Base-by-base conservation (phyloP, 352 stramenopile species). In the Albugo candida region DNA sequence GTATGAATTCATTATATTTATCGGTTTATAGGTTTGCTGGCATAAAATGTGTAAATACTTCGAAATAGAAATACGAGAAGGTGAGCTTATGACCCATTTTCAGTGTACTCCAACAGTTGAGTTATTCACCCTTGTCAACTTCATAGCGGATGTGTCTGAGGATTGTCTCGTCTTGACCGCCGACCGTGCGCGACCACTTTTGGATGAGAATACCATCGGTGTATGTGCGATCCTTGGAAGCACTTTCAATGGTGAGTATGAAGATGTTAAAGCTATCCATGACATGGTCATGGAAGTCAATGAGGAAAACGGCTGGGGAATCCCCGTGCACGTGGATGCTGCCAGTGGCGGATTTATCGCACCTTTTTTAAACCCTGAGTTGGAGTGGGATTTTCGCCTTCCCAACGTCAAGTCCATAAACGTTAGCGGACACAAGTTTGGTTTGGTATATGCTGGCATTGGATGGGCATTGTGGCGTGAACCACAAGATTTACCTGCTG, bases 31-130 rank as follows among this genome's bases (percentile, higher is more conserved):
- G 53, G 82, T 93, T 19, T 91, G 82, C 64, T 96, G 85, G 85
- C 81, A 96, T 65, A 96, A 96, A 61, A 83, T 93, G 64, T 95
- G 83, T 71, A 83, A 83, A 55, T 96, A 95, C 64, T 95, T 96
- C 67, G 85, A 96, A 53, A 78, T 96, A 45, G 83, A 94, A 49
- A 71, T 85, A 38, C 80, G 83, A 36, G 71, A 94, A 49, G 53
- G 55, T 59, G 37, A 13, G 36, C 16, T 17, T 11, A 3, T 53
- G 39, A 47, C n/a, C 14, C 19, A n/a, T 41, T 12, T 13, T 16
- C 3, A 13, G 2, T 31, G 3, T 10, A 24, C 17, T 24, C 20
- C 3, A 43, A 43, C 8, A 3, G 3, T 24, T 8, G 8, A 43
- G 3, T 43, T 3, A 43, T 8, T 8, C 8, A 8, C 3, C 8